Evolutionary conservation across 345 rosid species (phyloP), one percentile per base, ranked within the genome.

Genomic region (Eucalyptus urophylla): DNA sequence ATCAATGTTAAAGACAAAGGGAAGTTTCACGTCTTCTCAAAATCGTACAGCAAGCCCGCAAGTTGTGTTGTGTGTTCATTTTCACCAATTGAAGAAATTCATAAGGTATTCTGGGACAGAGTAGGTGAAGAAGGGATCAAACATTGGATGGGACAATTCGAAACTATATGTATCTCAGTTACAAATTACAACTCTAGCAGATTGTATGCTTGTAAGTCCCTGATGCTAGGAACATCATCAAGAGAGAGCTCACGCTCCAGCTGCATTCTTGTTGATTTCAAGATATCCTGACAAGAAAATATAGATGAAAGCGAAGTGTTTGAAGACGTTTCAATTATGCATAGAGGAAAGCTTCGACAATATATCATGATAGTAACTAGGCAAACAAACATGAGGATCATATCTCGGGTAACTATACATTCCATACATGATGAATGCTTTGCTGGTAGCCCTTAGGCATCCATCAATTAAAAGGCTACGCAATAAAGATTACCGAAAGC

Each of bases 401-500:
- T 25, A 19, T 51, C 13, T 80, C 15, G 65, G 40, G 67, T 87
- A 88, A 69, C n/a, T 91, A 95, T 97, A 89, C 96, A 97, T 86
- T 97, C 95, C 98, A 97, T 95, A 90, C 93, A 96, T 15, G 99
- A 94, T 90, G 98, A 97, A 85, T 94, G 92, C 72, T 62, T 62
- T 62, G 37, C 37, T 29, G 2, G 25, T 53, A 62, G 72, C 37
- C 72, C 14, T 29, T 62, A 3, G 72, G 72, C 37, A 29, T 62
- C 72, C 72, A 97, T 94, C 98, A 96, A 93, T 89, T 89, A 94
- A 89, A 97, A 97, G 88, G 97, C 96, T 60, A 97, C 89, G 85
- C 98, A 97, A 90, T 92, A 97, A 6, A 97, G 97, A 89, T 94
- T 89, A 92, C 96, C 97, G 40, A 97, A 97, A 87, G 98, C 98